phyloP scores from a whole-genome alignment of 352 stramenopile genomes.

The Globisporangium middletonii region DNA sequence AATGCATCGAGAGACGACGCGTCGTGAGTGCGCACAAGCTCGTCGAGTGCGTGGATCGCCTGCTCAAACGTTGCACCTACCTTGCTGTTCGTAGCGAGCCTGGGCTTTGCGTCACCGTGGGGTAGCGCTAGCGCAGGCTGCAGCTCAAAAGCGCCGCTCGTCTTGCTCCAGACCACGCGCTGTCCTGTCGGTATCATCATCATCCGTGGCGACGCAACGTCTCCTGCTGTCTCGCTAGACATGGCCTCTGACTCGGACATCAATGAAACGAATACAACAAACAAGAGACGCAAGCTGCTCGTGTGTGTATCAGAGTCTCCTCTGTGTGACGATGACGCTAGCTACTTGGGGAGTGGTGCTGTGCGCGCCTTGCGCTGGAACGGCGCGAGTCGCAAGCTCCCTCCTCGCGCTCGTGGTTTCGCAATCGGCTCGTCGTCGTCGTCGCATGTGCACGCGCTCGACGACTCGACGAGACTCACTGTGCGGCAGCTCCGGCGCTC shows the following conservation, averaged over 20 bases:
- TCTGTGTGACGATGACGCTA: neutral
- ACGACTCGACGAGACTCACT: slow-evolving; percentile 4
- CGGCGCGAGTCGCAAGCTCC: neutral
- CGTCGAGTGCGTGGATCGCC: neutral
- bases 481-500: slow-evolving; percentile 11
- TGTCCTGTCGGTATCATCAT: neutral
- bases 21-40: neutral
- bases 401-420: neutral
- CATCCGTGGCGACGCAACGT: neutral
- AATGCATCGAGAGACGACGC: neutral
- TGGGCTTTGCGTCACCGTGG: neutral
- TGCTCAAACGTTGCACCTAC: neutral
- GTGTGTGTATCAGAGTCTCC: neutral
- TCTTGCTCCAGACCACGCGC: slow-evolving; percentile 12
- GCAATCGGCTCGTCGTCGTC: neutral
- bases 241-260: too few species aligned
- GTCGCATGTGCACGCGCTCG: neutral
- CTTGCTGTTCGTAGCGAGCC: neutral
- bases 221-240: too few species aligned
- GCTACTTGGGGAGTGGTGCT: neutral
- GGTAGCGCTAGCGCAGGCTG: neutral
- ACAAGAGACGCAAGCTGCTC: too few species aligned
- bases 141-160: slow-evolving; percentile 4
- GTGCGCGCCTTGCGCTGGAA: slow-evolving; percentile 12
- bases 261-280: too few species aligned